Evolutionary conservation across 2,329 filamentous ascomycete species (phyloP).

Genomic region (Cladosporium sp.): DNA sequence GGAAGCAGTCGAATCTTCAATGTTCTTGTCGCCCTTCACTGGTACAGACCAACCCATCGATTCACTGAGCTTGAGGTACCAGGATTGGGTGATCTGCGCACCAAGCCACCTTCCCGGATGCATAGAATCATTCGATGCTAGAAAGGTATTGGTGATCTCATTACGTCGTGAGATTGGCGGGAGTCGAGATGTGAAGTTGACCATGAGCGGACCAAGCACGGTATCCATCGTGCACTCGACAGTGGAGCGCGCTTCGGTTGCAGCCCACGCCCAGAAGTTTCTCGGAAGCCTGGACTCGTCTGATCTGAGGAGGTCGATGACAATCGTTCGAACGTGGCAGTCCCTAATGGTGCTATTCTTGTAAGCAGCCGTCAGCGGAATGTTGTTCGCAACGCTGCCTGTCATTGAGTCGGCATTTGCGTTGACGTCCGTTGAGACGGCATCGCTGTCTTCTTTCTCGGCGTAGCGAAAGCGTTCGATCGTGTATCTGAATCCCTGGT

Average conservation of each 20-base stretch:
- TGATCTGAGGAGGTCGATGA: not conserved
- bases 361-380: not conserved
- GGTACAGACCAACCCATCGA: not conserved
- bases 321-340: not conserved
- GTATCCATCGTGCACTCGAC: not conserved
- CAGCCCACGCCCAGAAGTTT: constrained; percentile 2
- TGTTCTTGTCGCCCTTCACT: no score
- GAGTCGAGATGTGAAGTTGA: not conserved
- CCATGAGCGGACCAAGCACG: not conserved
- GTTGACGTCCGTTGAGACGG: no score
- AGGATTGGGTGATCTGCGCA: not conserved
- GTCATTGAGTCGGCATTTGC: no score
- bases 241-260: not conserved
- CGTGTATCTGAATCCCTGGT: not conserved
- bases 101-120: not conserved
- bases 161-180: not conserved
- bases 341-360: not conserved
- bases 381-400: not conserved
- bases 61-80: not conserved
- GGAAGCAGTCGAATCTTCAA: not conserved
- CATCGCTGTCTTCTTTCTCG: not conserved
- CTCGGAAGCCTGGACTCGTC: not conserved
- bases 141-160: not conserved
- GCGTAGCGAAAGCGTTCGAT: not conserved
- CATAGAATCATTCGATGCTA: not conserved